Percentiles rank a stretch among this genome's conserved stretches.
phyloP scores from a whole-genome alignment of 2,329 filamentous ascomycete species.

The Verticillium isaacii region DNA sequence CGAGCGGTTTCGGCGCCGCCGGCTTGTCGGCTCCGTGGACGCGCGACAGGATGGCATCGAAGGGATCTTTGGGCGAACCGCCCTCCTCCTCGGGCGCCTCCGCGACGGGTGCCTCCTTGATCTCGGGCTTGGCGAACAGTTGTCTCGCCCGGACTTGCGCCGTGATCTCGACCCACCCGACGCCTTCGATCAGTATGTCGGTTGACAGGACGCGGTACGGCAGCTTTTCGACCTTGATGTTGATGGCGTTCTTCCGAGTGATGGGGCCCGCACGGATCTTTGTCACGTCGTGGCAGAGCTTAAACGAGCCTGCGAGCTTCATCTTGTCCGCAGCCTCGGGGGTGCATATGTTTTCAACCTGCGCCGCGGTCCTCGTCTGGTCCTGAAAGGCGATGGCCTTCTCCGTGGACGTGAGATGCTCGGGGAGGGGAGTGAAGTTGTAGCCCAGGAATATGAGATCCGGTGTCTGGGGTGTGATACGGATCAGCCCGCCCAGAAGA shows the following conservation, averaged over 20 bases:
- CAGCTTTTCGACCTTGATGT: conserved; percentile 60
- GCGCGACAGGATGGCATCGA: conserved; percentile 6
- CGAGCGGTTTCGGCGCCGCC: conserved; percentile 5
- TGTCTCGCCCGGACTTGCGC: conserved; percentile 69
- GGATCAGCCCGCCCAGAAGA: conserved; percentile 78
- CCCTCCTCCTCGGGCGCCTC: conserved; percentile 10
- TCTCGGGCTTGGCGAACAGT: conserved; percentile 22
- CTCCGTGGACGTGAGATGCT: conserved; percentile 72
- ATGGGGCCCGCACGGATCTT: conserved; percentile 70
- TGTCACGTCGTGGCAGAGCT: conserved; percentile 79
- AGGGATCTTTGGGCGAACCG: conserved; percentile 5
- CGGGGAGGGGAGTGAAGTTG: conserved; percentile 73
- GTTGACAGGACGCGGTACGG: conserved; percentile 76
- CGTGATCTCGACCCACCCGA: conserved; percentile 87
- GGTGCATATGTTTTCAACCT: conserved; percentile 59
- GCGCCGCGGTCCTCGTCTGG: conserved; percentile 51
- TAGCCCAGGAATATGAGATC: conserved; percentile 71
- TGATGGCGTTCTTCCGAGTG: conserved; percentile 57
- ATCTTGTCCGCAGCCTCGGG: conserved; percentile 55
- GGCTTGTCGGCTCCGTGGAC: conserved; percentile 6
- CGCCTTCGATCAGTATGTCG: conserved; percentile 86
- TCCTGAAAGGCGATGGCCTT: conserved; percentile 74
- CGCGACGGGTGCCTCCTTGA: conserved; percentile 15
- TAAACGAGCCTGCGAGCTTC: conserved; percentile 67
- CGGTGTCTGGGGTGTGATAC: conserved; percentile 71